Evolutionary conservation across 768 basidiomycete species (phyloP).

Genomic region (Leccinum subtestaceum): DNA sequence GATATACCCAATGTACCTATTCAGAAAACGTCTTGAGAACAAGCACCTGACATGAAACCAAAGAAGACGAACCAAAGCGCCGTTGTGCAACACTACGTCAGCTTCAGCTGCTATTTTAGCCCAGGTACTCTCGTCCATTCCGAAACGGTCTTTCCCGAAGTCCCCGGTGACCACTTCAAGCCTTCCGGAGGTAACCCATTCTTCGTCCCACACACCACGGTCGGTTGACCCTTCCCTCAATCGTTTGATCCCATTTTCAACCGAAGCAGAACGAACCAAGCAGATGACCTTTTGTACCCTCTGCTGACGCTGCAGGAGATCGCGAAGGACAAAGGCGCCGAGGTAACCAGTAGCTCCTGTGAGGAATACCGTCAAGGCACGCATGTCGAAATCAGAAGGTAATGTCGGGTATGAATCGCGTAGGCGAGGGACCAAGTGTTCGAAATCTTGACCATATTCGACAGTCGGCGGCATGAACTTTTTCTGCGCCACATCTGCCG

Average conservation of each 20-base stretch:
- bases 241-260: conserved; percentile 62
- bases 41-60: background rate
- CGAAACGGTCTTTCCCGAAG: conserved; percentile 71
- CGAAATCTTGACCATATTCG: conserved; percentile 80
- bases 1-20: conserved; percentile 98
- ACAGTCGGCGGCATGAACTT: conserved; percentile 34
- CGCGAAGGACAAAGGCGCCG: conserved; percentile 85
- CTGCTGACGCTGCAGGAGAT: conserved; percentile 62
- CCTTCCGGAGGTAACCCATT: conserved; percentile 65
- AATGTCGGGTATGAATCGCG: conserved; percentile 59
- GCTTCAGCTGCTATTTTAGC: conserved; percentile 61
- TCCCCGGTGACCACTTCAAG: conserved; percentile 86
- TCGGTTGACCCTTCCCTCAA: conserved; percentile 70
- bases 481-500: conserved; percentile 12
- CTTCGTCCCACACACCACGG: conserved; percentile 85
- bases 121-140: conserved; percentile 67
- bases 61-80: conserved; percentile 78
- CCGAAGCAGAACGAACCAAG: conserved; percentile 74
- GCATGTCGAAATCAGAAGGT: conserved; percentile 51
- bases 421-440: conserved; percentile 56
- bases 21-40: background rate
- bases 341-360: conserved; percentile 98
- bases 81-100: conserved; percentile 90
- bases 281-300: conserved; percentile 86
- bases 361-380: conserved; percentile 77